Base-by-base conservation (phyloP, 805 yeast genomes). In the Komagataella populi region DNA sequence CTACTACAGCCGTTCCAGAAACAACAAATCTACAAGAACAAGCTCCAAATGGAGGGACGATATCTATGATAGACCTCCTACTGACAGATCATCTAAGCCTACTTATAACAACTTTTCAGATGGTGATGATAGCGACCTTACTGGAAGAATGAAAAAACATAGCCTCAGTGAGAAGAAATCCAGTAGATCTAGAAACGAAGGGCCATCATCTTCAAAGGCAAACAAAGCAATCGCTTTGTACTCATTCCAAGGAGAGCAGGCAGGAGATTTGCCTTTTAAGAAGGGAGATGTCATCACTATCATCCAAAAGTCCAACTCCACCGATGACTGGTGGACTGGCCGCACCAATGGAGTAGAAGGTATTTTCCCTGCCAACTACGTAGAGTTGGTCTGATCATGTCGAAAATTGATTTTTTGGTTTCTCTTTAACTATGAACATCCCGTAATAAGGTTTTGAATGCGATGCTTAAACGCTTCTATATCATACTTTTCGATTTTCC, bases 241-340 rank as follows among this genome's bases (percentile, higher is more conserved):
- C 68, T 75, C 89, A 2, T 91, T 93, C 66, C 84, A 82, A 50
- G 98, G 97, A 23, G 96, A 90, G 66, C 95, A 91, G 68, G 63
- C 75, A n/a, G 97, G 97, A 5, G 99, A 93, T 66, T 73, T 93
- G 60, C 78, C 95, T 4, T 93, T 93, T 74, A 83, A 80, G 57
- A 93, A 93, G 71, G 99, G 99, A 51, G 99, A 93, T 65, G 84
- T 87, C 14, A 87, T 93, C 58, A 83, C 87, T 46, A 85, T 93
- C 57, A 70, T 87, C 52, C 87, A 89, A 66, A 87, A 86, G 66
- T 81, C 93, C 7, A 90, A 85, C 6, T 84, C 96, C 12, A 79
- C 81, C 49, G 96, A 93, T 64, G 98, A 93, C 65, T 93, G 99
- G 99, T 93, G 99, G 99, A 88, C 96, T 0, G 99, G 99, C 23